phyloP scores from a whole-genome alignment of 2,329 filamentous ascomycete species.

The Golovinomyces cichoracearum region DNA sequence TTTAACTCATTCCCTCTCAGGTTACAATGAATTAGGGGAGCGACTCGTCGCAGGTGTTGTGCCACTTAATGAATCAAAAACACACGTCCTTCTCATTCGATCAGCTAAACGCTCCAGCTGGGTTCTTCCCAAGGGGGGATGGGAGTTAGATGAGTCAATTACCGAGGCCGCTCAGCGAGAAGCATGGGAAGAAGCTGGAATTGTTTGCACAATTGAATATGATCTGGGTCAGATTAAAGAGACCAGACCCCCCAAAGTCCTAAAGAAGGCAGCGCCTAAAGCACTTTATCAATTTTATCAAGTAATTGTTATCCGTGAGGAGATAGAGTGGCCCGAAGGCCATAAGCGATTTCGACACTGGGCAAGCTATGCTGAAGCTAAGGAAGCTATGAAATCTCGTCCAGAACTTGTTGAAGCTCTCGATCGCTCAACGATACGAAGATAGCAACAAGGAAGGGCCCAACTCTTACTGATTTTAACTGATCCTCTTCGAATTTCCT shows the following conservation, averaged over 20 bases:
- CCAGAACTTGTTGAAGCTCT: conserved; percentile 78
- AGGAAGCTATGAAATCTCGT: conserved; percentile 44
- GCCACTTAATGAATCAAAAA: conserved; percentile 62
- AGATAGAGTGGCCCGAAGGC: conserved; percentile 74
- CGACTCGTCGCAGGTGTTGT: conserved; percentile 88
- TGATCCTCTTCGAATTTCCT: background rate
- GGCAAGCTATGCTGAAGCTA: conserved; percentile 69
- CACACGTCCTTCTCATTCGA: conserved; percentile 76
- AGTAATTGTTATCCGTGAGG: conserved; percentile 64
- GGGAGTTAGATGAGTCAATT: conserved; percentile 82
- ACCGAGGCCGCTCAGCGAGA: conserved; percentile 66
- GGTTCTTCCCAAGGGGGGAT: conserved; percentile 94
- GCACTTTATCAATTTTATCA: conserved; percentile 62
- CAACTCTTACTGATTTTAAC: background rate
- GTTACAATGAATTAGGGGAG: conserved; percentile 78
- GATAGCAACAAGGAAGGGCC: conserved; percentile 13
- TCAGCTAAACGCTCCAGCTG: conserved; percentile 74
- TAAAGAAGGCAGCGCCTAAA: conserved; percentile 33
- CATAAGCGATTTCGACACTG: conserved; percentile 76
- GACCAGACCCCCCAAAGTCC: conserved; percentile 51
- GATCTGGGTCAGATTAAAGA: conserved; percentile 74
- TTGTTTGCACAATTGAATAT: conserved; percentile 57
- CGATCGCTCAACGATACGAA: conserved; percentile 30
- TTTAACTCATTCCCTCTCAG: conserved; percentile 24
- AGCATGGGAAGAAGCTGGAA: conserved; percentile 95